Evolutionary conservation across 2,329 filamentous ascomycete genomes (phyloP).

Genomic region (Trichophyton mentagrophytes): DNA sequence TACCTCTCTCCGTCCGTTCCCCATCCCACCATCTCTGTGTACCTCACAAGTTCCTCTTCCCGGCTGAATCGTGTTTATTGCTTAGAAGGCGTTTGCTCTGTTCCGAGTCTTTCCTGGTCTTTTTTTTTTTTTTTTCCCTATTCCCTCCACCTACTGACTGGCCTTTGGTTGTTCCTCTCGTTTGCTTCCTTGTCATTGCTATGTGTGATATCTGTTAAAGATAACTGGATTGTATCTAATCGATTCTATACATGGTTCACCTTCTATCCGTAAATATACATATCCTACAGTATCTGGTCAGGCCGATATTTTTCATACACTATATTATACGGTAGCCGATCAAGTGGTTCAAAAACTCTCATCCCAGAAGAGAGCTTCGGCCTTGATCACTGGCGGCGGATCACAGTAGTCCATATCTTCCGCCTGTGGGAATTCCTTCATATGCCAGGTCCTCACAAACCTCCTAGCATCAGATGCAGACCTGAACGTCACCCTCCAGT

Average conservation of each 20-base stretch:
- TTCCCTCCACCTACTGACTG: not conserved
- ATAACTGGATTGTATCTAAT: slow-evolving; percentile 1
- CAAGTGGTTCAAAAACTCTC: not conserved
- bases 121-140: not conserved
- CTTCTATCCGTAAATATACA: not conserved
- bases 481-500: slow-evolving; percentile 44
- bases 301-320: no score
- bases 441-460: slow-evolving; percentile 43
- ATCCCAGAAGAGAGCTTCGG: slow-evolving; percentile 15
- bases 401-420: slow-evolving; percentile 6
- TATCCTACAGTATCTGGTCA: not conserved
- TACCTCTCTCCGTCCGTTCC: slow-evolving; percentile 4
- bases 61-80: not conserved
- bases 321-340: not conserved
- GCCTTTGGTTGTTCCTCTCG: not conserved
- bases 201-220: not conserved
- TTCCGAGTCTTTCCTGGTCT: not conserved
- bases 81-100: slow-evolving; percentile 3
- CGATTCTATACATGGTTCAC: not conserved
- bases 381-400: slow-evolving; percentile 12
- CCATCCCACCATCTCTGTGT: slow-evolving; percentile 8
- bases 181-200: not conserved
- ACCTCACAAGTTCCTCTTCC: slow-evolving; percentile 4
- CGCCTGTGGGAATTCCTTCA: slow-evolving; percentile 29
- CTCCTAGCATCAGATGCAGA: slow-evolving; percentile 43